Base-by-base conservation (phyloP, 1,284 basidiomycete genomes). In the Moesziomyces antarcticus region DNA sequence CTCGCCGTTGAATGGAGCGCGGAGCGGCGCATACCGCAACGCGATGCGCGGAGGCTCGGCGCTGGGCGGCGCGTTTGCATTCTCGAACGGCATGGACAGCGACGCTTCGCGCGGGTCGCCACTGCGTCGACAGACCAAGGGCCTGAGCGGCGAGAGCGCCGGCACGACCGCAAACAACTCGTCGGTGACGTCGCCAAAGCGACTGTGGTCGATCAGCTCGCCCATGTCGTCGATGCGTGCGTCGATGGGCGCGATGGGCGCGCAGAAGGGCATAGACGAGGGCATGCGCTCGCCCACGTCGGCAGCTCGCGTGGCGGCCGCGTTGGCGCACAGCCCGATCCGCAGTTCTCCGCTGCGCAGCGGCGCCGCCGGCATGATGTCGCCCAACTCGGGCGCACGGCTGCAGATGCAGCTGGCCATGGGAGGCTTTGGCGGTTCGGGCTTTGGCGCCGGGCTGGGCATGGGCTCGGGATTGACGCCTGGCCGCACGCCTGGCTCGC, bases 321-420 rank as follows among this genome's bases (percentile, higher is more conserved):
- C 63, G 5, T 51, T 74, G 50, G 72, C 72, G 5, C 71, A 57
- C 62, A 61, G 58, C 33, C 63, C 69, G 25, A 51, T 72, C 18
- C 65, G 72, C n/a, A 62, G 72, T 50, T 70, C 66, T 14, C 71
- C 71, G 10, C 52, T 73, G 22, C 61, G 71, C 46, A 65, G 50
- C 47, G 66, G 65, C 16, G 63, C 55, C 9, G 63, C 69, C 1
- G 69, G 59, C 11, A 59, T 65, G 61, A 54, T 72, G 9, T 74
- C 72, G 5, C 72, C 72, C 41, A 65, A 65, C 50, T 66, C 61
- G 51, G 60, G 57, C 24, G 65, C 64, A 13, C 62, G 66, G 50
- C 47, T 74, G 48, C 72, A 74, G 56, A 74, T 74, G 66, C 72
- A 74, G 52, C 44, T 74, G 1, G 72, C 66, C 11, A 74, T 74